phyloP scores from a whole-genome alignment of 306 rosid species.

The Medicago arabica region DNA sequence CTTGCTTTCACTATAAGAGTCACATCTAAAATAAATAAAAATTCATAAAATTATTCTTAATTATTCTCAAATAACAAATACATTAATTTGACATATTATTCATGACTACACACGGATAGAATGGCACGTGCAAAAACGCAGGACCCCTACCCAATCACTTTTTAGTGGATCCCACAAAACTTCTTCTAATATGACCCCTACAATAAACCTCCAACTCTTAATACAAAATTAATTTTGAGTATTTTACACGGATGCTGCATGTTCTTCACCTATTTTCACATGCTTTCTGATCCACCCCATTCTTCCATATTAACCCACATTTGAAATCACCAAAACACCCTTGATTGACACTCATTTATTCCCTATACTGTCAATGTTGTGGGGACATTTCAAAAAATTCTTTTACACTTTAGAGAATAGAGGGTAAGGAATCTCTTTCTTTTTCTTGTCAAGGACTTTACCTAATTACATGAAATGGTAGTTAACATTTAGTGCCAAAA shows the following conservation, averaged over 20 bases:
- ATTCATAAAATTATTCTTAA: no score
- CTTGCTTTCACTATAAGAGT: no score
- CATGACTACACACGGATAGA: slow-evolving; percentile 33
- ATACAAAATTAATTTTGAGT: slow-evolving; percentile 44
- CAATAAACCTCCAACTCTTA: slow-evolving; percentile 41
- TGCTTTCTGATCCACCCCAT: slow-evolving; percentile 65
- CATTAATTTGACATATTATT: no score
- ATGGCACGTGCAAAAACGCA: slow-evolving; percentile 52
- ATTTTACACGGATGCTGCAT: slow-evolving; percentile 64
- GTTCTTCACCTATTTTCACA: slow-evolving; percentile 61
- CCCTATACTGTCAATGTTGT: background rate
- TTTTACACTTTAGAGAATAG: slow-evolving; percentile 35
- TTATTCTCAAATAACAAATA: no score
- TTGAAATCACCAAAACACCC: slow-evolving; percentile 43
- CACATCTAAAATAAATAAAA: no score
- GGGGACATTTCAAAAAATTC: slow-evolving; percentile 42
- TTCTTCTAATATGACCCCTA: slow-evolving; percentile 33
- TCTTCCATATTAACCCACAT: slow-evolving; percentile 40
- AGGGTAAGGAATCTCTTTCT: slow-evolving; percentile 49
- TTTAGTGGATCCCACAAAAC: slow-evolving; percentile 38
- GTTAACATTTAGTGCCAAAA: slow-evolving; percentile 36
- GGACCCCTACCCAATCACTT: slow-evolving; percentile 38
- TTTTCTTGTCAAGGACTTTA: background rate
- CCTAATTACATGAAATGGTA: slow-evolving; percentile 40
- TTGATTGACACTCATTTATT: background rate